Base-by-base conservation (phyloP, 169 alveolate species). In the Eimeria mitis region DNA sequence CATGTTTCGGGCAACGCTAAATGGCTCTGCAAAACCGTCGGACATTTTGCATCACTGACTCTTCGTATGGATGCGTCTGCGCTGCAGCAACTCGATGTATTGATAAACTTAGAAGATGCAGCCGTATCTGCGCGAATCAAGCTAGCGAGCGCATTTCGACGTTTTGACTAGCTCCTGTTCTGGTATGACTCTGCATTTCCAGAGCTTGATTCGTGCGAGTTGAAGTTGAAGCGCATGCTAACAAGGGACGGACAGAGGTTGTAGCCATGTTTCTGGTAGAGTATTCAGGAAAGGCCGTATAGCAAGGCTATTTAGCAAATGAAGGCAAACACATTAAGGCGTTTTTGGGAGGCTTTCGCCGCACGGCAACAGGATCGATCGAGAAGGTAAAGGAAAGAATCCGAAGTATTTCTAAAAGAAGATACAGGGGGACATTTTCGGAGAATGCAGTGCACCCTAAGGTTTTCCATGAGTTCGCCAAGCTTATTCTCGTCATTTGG, bases 201-300 rank as follows among this genome's bases (percentile, higher is more conserved):
- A 25, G 83, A 87, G 92, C 92, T 42, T 56, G 61, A 56, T 87
- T 87, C 92, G 65, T 87, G 16, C 92, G 92, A 8, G 81, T 87
- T 34, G 92, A 87, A 63, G 71, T 87, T 87, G 92, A 87, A 71
- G 92, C 61, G 37, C 92, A 87, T 13, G 78, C 49, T 19, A 42
- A 44, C 65, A 87, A 63, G 44, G 92, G 92, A 25, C 63, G 92
- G 92, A 61, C 47, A 23, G 81, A 87, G 56, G 92, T 68, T 7
- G 79, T 87, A 25, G 31, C 47, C 23, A 65, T 11, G 61, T 87
- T n/a, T 34, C 81, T 44, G 92, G 78, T 49, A 63, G 47, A 49
- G 28, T 0, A 28, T 44, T 11, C 65, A 65, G 2, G 19, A 2
- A 49, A 87, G 63, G 28, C 68, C 63, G 81, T 87, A 87, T 63